These are phyloP conservation scores for Neonectria punicea DNA, from an alignment of 2,329 filamentous ascomycete genomes.

Conservation along the genomic window DNA sequence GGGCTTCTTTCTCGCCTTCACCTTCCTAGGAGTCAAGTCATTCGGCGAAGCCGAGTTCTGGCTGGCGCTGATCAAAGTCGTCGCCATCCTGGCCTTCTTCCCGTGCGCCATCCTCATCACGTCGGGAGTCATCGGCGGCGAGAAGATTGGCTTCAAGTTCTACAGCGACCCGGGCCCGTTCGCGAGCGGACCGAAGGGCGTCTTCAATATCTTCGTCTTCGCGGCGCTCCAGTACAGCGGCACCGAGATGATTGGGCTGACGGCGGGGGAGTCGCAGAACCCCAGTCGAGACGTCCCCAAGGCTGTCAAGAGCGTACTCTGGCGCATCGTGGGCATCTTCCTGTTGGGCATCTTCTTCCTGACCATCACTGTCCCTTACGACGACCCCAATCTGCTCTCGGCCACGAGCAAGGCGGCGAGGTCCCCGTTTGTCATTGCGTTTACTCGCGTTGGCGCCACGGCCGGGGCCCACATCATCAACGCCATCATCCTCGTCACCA, in stretches of 20 bases:
- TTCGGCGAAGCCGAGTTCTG: conserved; percentile 25
- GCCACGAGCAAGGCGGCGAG: conserved; percentile 58
- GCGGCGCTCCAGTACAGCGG: conserved; percentile 7
- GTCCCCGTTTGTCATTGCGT: conserved; percentile 62
- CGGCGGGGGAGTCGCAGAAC: conserved; percentile 48
- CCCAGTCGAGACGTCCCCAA: conserved; percentile 55
- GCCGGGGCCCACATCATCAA: conserved; percentile 57
- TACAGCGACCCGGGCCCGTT: conserved; percentile 13
- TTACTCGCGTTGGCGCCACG: conserved; percentile 42
- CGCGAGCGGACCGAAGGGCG: conserved; percentile 1
- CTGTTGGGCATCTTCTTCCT: conserved; percentile 62
- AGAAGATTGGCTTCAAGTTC: conserved; percentile 34
- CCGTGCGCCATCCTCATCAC: conserved; percentile 31
- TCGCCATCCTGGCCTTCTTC: conserved; percentile 24
- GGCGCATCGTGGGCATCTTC: conserved; percentile 52
- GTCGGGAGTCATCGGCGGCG: conserved; percentile 26
- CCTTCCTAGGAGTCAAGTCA: conserved; percentile 10
- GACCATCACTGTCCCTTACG: conserved; percentile 63
- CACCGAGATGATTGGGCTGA: conserved; percentile 31
- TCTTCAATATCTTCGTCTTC: conserved; percentile 18
- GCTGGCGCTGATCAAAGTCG: conserved; percentile 20
- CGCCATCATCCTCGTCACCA: conserved; percentile 62
- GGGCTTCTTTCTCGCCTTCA: conserved; percentile 17
- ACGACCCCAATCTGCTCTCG: conserved; percentile 61
- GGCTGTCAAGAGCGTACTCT: conserved; percentile 38